Base-by-base conservation (phyloP, 805 yeast genomes). In the Candida chauliodis region DNA sequence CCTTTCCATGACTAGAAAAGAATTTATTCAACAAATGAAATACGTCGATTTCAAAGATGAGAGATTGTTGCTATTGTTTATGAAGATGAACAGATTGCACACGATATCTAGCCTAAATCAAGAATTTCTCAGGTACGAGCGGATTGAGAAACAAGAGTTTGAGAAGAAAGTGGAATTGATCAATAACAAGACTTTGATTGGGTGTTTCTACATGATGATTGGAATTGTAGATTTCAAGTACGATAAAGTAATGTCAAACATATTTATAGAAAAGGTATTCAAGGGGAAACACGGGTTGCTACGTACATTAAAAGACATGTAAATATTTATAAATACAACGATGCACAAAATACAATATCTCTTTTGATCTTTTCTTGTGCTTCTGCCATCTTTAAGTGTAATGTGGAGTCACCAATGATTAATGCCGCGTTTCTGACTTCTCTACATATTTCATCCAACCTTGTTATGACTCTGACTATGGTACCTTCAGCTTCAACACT, bases 321-420 rank as follows among this genome's bases (percentile, higher is more conserved):
- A 13, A 10, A 19, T 14, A 23, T 22, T 41, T 71, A 90, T 48
- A 91, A 66, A 56, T 93, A 93, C 43, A 93, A 74, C 41, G 96
- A 85, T 3, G 98, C 97, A 58, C 98, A 93, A 63, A 93, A 93
- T 0, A 93, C 98, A 50, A 93, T 93, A 58, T 93, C 99, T 52
- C 99, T 79, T 63, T 91, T 91, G 56, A 93, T 93, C 59, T 79
- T 78, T 56, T 93, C 98, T 62, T 91, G 98, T 0, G 97, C 96
- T 39, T 78, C 83, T 15, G 79, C 72, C 93, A 93, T 88, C 61
- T 91, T 91, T 33, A 86, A 71, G 59, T 89, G 95, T 46, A 93
- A 72, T n/a, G 77, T 76, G 5, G 95, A 80, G 59, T 93, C 96
- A 39, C 99, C 99, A 53, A 93, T 86, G 50, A 93, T 88, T 49